Conservation (phyloP, 495 filamentous ascomycete genomes). For the Penicillium tannophilum region DNA sequence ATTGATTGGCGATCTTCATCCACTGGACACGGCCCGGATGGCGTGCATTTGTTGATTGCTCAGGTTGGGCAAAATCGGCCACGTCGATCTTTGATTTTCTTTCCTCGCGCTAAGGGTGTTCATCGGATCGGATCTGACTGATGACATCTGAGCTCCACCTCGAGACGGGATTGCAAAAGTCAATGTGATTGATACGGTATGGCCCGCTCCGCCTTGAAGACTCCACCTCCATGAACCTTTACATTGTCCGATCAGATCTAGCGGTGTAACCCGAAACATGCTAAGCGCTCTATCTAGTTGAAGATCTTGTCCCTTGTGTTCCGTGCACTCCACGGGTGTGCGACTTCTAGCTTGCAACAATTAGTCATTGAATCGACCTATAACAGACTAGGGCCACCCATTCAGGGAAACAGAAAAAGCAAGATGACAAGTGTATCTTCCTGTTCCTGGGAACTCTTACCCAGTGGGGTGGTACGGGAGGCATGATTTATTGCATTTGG, state of each 20-base stretch:
- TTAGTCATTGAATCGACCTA: neutral
- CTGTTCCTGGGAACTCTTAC: constrained; percentile 13
- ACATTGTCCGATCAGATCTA: constrained; percentile 24
- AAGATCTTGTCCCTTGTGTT: constrained; percentile 17
- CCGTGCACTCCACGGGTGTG: constrained; percentile 8
- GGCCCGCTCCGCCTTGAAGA: neutral
- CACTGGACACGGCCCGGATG: neutral
- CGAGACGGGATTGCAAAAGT: neutral
- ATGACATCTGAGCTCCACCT: constrained; percentile 10
- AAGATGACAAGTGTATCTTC: constrained; percentile 7
- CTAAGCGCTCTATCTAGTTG: constrained; percentile 14
- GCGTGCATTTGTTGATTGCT: constrained; percentile 2
- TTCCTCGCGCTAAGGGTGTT: neutral
- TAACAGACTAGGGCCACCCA: neutral
- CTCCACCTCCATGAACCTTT: neutral
- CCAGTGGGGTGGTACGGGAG: constrained; percentile 24
- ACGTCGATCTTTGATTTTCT: neutral
- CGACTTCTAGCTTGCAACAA: neutral
- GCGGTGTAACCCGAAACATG: constrained; percentile 31
- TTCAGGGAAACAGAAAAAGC: constrained; percentile 12
- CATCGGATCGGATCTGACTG: constrained; percentile 13
- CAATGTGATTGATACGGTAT: constrained; percentile 28
- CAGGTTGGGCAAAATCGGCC: constrained; percentile 13
- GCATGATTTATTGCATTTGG: constrained; percentile 26
- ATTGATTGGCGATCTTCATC: neutral